These are phyloP conservation scores for Fusarium liriodendri DNA, from an alignment of 2,329 filamentous ascomycete species.

Conservation along the genomic window DNA sequence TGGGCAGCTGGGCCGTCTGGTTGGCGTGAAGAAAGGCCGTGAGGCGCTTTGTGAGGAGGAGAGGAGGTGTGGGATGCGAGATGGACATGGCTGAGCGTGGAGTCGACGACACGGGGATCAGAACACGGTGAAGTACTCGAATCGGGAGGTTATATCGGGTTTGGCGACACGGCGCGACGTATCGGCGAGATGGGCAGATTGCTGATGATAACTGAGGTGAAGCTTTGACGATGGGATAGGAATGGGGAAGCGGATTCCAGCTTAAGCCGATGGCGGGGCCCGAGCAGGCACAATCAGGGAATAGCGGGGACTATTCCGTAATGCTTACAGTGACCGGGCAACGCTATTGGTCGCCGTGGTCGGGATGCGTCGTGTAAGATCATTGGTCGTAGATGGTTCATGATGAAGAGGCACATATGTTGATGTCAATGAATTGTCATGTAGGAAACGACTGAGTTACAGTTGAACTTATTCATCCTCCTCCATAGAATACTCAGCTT, in stretches of 20 bases:
- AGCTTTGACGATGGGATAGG: conserved; percentile 20
- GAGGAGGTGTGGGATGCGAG: conserved; percentile 60
- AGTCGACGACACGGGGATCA: not conserved
- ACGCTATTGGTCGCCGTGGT: conserved; percentile 16
- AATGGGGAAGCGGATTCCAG: conserved; percentile 35
- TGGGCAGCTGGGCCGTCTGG: conserved; percentile 67
- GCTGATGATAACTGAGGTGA: conserved; percentile 11
- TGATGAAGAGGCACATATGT: not conserved
- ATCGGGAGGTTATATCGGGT: not conserved
- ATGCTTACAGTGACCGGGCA: conserved; percentile 1
- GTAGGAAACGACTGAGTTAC: not conserved
- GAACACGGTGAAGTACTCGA: not conserved
- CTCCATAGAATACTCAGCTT: not conserved
- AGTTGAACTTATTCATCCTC: not conserved
- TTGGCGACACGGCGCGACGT: not conserved
- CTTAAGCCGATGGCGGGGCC: conserved; percentile 27
- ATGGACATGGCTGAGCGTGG: conserved; percentile 47
- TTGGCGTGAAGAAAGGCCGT: conserved; percentile 70
- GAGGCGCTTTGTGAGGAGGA: conserved; percentile 74
- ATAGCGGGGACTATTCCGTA: not conserved
- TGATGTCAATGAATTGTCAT: not conserved
- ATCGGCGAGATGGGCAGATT: not conserved
- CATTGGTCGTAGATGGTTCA: conserved; percentile 35
- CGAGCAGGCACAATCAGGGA: not conserved
- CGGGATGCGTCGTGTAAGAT: conserved; percentile 41